phyloP scores from a whole-genome alignment of 352 stramenopile species.

The Globisporangium orthogonon region DNA sequence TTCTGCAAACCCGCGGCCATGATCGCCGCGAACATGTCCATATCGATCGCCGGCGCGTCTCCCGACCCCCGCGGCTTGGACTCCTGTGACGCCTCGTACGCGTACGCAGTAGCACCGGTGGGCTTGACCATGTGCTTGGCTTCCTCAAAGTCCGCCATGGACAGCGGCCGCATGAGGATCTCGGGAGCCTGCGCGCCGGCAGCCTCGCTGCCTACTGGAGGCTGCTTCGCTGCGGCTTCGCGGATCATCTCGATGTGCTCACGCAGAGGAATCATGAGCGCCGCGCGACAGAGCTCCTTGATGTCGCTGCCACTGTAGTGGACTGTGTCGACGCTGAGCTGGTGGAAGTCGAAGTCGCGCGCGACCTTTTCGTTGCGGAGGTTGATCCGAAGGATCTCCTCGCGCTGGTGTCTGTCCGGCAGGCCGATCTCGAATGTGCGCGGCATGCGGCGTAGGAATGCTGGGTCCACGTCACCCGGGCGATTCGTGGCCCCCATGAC shows the following conservation, averaged over 20 bases:
- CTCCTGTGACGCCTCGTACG: conserved; percentile 64
- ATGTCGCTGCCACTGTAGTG: conserved; percentile 96
- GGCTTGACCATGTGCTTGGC: conserved; percentile 81
- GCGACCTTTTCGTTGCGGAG: conserved; percentile 85
- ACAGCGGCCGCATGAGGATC: conserved; percentile 57
- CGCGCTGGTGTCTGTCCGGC: conserved; percentile 77
- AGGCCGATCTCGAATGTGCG: conserved; percentile 94
- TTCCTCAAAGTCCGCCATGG: conserved; percentile 83
- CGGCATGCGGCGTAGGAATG: conserved; percentile 95
- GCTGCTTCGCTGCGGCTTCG: conserved; percentile 22
- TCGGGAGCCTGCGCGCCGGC: conserved; percentile 2
- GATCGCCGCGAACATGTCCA: conserved; percentile 76
- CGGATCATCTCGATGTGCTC: conserved; percentile 73
- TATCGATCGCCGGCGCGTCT: conserved; percentile 45
- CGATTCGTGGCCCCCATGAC: conserved; percentile 96
- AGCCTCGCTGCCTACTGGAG: conserved; percentile 8
- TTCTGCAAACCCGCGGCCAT: conserved; percentile 82
- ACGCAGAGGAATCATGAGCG: conserved; percentile 82
- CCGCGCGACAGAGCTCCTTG: conserved; percentile 84
- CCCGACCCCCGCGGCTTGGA: conserved; percentile 15
- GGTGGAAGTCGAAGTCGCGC: conserved; percentile 65
- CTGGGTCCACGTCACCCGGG: conserved; percentile 87
- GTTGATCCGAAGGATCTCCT: conserved; percentile 93
- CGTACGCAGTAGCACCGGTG: conserved; percentile 73
- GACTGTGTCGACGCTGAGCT: conserved; percentile 80